Evolutionary conservation across 352 stramenopile genomes (phyloP), one percentile per base, ranked within the genome.

Genomic region (Globisporangium okanoganense): DNA sequence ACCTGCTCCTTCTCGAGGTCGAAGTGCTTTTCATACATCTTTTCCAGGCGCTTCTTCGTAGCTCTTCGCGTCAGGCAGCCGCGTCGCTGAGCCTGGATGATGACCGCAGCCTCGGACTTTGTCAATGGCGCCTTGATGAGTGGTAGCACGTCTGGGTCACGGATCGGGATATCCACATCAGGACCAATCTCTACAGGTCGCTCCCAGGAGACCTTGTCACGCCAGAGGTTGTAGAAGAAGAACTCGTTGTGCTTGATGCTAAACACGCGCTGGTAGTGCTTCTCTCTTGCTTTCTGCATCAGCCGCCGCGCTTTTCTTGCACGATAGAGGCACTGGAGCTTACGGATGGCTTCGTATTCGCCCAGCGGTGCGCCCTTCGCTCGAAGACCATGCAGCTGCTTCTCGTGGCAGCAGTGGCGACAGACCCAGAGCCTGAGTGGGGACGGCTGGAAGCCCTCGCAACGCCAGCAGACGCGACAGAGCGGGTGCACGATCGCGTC

Each of bases 221-320:
- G 71, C 81, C 81, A 91, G 14, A 81, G 55, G 49, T 93, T 89
- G 72, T 87, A 91, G 64, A 79, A 90, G 62, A 93, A 93, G 54
- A 93, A 93, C 10, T 70, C 62, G 50, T 85, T 69, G 76, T 93
- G 83, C 3, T 69, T 67, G 58, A 91, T 89, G 36, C 78, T 89
- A 64, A 90, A 93, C 10, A 93, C 72, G 14, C 79, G 71, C 61
- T 93, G 78, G 54, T 89, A 88, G 40, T 79, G 78, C 55, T 80
- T 74, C 54, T 90, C 78, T 24, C 81, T 66, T 7, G 78, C 74
- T 41, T 66, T 69, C 31, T 90, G 73, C 36, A 93, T 53, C 20
- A 89, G 60, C 0, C 69, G 66, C 18, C 75, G 67, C 20, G 79
- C 81, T 52, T 78, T 70, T 29, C 65, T 65, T 2, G 79, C 81